Percentiles rank a stretch among this genome's conserved stretches.
Conservation (phyloP, 768 basidiomycete genomes). For the Trametes meyenii region DNA sequence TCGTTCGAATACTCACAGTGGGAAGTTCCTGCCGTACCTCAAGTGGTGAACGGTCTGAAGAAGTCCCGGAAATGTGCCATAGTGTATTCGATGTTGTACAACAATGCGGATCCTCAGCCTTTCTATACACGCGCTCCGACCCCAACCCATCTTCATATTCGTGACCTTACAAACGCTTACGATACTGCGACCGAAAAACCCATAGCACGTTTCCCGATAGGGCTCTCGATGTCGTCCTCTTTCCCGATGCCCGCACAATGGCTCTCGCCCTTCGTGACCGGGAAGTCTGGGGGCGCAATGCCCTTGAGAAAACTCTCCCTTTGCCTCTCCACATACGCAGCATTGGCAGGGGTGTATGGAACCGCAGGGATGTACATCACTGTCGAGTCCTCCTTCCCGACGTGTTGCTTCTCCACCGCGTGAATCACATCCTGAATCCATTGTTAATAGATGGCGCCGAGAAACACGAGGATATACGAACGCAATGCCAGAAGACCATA, state of each 20-base stretch:
- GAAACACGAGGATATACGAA: constrained; percentile 27
- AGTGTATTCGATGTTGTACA: constrained; percentile 11
- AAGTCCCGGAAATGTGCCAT: not conserved
- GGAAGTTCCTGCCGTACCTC: constrained; percentile 76
- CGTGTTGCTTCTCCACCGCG: constrained; percentile 53
- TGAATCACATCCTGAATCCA: constrained; percentile 45
- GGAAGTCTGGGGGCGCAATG: constrained; percentile 74
- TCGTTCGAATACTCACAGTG: constrained; percentile 43
- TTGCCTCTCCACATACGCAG: constrained; percentile 63
- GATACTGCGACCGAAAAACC: constrained; percentile 39
- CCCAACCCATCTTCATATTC: not conserved
- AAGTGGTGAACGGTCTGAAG: constrained; percentile 50
- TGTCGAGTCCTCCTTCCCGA: constrained; percentile 54
- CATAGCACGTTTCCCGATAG: constrained; percentile 46
- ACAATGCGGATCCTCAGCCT: not conserved
- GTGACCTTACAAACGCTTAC: not conserved
- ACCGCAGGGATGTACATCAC: constrained; percentile 83
- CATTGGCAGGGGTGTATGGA: constrained; percentile 64
- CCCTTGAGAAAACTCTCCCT: constrained; percentile 61
- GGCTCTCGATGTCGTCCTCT: constrained; percentile 41
- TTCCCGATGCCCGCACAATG: constrained; percentile 43
- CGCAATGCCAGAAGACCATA: constrained; percentile 79
- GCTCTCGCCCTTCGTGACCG: constrained; percentile 45
- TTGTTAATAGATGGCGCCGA: not conserved
- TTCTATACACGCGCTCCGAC: not conserved